Evolutionary conservation across 1,139 yeast genomes (phyloP), one percentile per base, ranked within the genome.

Genomic region (Pichia sp.): DNA sequence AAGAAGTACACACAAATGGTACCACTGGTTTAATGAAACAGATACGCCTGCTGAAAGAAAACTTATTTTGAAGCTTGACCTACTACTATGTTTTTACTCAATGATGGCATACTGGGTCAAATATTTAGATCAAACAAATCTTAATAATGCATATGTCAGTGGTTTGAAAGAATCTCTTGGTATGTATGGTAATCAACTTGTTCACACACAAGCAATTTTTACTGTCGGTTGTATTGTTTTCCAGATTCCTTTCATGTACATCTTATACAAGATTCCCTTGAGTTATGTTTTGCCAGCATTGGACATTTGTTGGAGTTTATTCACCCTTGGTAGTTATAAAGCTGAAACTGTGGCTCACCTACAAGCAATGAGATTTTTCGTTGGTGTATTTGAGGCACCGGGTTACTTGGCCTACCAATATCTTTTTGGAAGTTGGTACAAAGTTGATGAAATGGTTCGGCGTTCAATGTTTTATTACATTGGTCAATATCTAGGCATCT

Each of bases 111-210:
- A n/a, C 11, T 34, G 86, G 84, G 81, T 79, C 42, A 82, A 82
- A 57, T 79, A 79, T 47, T 65, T 83, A 43, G 90, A 83, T 59
- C 74, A 74, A 48, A 69, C 79, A 40, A 76, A 75, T 55, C 65
- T 78, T 43, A 75, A 77, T 45, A 79, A 78, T 57, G 87, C 88
- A n/a, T 83, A 82, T 58, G 79, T 81, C 40, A 74, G 82, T 26
- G 81, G 82, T 10, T 69, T 83, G 71, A 66, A 75, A 51, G 77
- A 77, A 54, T 79, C 71, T 42, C 64, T 83, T 39, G 66, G 70
- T 31, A 74, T 84, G 77, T 61, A 69, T 50, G 85, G 85, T n/a
- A 79, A 79, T 52, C 85, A 81, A 54, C 74, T 77, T 56, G 79
- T 75, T 47, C 66, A 77, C 55, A 77, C 84, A 4, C 80, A 75